Percentiles rank a stretch among this genome's conserved stretches.
Evolutionary conservation across 495 filamentous ascomycete species (phyloP).

Genomic region (Podospora appendiculata): DNA sequence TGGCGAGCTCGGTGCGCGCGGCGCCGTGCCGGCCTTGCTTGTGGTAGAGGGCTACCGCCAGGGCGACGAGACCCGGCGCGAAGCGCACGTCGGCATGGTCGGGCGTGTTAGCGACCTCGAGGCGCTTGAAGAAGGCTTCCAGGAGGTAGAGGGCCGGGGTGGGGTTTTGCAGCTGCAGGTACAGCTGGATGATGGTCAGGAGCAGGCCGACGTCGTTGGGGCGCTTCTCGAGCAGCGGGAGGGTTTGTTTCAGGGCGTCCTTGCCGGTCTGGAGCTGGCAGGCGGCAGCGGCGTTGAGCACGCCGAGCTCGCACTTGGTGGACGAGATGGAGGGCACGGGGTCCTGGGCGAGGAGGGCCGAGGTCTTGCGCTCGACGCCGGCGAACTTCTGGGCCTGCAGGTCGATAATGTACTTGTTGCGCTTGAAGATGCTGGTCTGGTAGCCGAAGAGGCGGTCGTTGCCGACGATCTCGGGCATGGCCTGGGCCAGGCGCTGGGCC

Average conservation of each 20-base stretch:
- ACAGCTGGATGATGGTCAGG: constrained; percentile 78
- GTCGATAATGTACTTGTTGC: constrained; percentile 64
- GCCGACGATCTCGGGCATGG: constrained; percentile 46
- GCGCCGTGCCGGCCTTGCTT: constrained; percentile 68
- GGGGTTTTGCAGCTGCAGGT: constrained; percentile 66
- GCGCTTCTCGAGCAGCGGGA: constrained; percentile 65
- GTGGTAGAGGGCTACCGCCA: constrained; percentile 74
- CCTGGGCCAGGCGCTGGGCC: constrained; percentile 59
- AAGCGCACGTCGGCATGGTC: constrained; percentile 60
- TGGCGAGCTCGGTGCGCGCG: constrained; percentile 62
- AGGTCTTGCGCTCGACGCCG: constrained; percentile 62
- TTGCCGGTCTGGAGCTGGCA: constrained; percentile 56
- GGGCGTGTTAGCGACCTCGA: constrained; percentile 58
- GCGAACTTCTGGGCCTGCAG: constrained; percentile 72
- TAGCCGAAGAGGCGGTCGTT: constrained; percentile 71
- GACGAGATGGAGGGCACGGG: constrained; percentile 46
- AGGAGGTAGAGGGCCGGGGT: constrained; percentile 68
- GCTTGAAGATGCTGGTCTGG: constrained; percentile 58
- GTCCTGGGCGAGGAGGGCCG: constrained; percentile 43
- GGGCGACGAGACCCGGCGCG: constrained; percentile 79
- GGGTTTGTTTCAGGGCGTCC: constrained; percentile 62
- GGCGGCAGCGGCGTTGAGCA: constrained; percentile 74
- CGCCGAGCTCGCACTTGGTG: constrained; percentile 56
- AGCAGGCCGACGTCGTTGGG: constrained; percentile 79
- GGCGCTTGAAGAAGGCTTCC: constrained; percentile 61